A percentile compares a stretch with the other conserved stretches of the same genome.
Evolutionary conservation across 345 rosid genomes (phyloP).

Genomic region (Conringia planisiliqua): DNA sequence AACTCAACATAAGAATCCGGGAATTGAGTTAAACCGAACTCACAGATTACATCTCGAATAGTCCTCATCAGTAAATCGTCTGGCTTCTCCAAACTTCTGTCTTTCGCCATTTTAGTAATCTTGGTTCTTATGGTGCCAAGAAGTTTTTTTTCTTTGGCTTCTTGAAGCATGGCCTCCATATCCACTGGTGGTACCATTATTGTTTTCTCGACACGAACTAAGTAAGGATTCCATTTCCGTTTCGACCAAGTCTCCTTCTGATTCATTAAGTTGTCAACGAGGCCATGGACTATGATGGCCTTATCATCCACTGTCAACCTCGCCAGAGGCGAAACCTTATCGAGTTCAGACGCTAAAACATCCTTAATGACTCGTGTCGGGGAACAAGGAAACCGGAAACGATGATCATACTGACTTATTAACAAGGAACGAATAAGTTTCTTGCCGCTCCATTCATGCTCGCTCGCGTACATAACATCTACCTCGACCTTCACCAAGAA

Average conservation of each 20-base stretch:
- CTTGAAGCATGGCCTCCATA: neutral
- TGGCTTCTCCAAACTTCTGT: neutral
- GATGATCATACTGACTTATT: neutral
- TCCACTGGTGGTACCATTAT: neutral
- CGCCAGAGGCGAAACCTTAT: neutral
- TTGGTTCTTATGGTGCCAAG: neutral
- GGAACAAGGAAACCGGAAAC: neutral
- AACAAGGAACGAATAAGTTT: neutral
- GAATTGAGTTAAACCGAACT: neutral
- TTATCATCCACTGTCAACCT: neutral
- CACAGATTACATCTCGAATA: neutral
- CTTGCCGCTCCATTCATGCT: neutral
- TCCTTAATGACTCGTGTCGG: neutral
- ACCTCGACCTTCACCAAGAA: neutral
- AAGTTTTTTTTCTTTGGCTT: neutral
- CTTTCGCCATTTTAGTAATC: neutral
- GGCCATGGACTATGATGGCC: neutral
- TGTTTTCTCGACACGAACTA: neutral
- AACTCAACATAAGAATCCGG: neutral
- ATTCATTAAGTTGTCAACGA: neutral
- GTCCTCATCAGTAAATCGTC: neutral
- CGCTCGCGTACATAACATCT: neutral
- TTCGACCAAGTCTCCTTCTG: neutral
- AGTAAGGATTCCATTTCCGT: neutral
- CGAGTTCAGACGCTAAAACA: neutral